These are phyloP conservation scores for Fusarium newnesense DNA, from an alignment of 2,329 filamentous ascomycete species.

Conservation along the genomic window DNA sequence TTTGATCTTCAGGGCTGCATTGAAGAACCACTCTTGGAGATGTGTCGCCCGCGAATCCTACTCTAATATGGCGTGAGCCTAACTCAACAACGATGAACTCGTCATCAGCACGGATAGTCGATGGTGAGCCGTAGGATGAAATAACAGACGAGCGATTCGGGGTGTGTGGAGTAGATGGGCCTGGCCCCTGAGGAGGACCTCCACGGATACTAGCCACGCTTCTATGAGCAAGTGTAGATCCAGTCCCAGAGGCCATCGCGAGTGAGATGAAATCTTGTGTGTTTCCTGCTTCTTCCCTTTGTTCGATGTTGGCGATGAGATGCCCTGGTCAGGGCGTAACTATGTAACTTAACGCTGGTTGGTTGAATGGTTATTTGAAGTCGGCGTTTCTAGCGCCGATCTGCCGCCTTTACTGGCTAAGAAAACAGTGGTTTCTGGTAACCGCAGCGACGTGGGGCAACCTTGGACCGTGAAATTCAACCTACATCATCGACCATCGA, in stretches of 20 bases:
- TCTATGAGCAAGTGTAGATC: conserved; percentile 63
- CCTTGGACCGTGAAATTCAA: conserved; percentile 28
- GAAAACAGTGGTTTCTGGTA: conserved; percentile 43
- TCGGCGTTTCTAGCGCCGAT: conserved; percentile 45
- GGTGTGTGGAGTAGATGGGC: conserved; percentile 67
- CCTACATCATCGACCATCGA: conserved; percentile 30
- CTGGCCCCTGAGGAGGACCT: conserved; percentile 49
- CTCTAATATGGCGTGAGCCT: conserved; percentile 79
- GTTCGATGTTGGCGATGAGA: conserved; percentile 26
- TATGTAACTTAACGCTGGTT: conserved; percentile 38
- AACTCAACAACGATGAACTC: conserved; percentile 86
- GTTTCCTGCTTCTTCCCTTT: background rate
- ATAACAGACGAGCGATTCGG: conserved; percentile 64
- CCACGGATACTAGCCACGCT: conserved; percentile 67
- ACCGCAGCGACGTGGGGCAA: conserved; percentile 47
- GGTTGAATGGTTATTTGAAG: conserved; percentile 27
- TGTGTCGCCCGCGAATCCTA: conserved; percentile 88
- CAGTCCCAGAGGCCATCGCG: conserved; percentile 57
- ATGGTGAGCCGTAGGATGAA: conserved; percentile 67
- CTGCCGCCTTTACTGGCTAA: conserved; percentile 35
- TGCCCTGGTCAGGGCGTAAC: conserved; percentile 23
- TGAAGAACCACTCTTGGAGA: conserved; percentile 75
- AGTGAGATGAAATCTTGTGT: background rate
- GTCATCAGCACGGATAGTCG: conserved; percentile 78
- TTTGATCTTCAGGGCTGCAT: conserved; percentile 80